These are phyloP conservation scores for Leptomonas pyrrhocoris DNA, from an alignment of 208 protist genomes.

Conservation along the genomic window DNA sequence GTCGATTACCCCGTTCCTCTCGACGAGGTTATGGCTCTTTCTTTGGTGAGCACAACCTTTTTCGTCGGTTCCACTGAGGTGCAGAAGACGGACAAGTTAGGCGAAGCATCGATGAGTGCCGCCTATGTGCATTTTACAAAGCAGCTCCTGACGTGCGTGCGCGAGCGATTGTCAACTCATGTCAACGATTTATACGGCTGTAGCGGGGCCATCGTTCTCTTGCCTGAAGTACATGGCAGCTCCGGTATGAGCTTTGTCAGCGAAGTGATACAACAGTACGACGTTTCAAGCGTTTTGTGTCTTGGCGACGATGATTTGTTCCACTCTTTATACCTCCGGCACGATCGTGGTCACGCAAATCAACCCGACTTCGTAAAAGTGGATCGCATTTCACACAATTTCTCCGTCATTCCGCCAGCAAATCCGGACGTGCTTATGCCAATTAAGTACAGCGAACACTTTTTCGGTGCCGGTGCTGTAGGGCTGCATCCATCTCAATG, in stretches of 20 bases:
- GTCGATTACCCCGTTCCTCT: slow-evolving; percentile 75
- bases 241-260: slow-evolving; percentile 67
- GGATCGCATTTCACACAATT: slow-evolving; percentile 70
- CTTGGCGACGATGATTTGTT: slow-evolving; percentile 83
- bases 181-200: slow-evolving; percentile 51
- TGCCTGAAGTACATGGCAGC: slow-evolving; percentile 71
- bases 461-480: slow-evolving; percentile 68
- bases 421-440: slow-evolving; percentile 45
- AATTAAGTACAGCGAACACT: slow-evolving; percentile 60
- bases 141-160: slow-evolving; percentile 41
- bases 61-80: slow-evolving; percentile 79
- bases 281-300: slow-evolving; percentile 70
- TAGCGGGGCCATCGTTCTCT: slow-evolving; percentile 76
- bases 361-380: slow-evolving; percentile 38
- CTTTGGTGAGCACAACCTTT: slow-evolving; percentile 60
- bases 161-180: slow-evolving; percentile 52
- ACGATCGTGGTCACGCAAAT: slow-evolving; percentile 28
- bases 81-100: slow-evolving; percentile 39
- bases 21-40: slow-evolving; percentile 63
- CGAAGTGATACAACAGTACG: slow-evolving; percentile 64
- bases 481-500: slow-evolving; percentile 67
- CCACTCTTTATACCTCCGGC: slow-evolving; percentile 49
- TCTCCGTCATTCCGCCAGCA: slow-evolving; percentile 32
- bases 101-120: slow-evolving; percentile 50
- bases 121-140: slow-evolving; percentile 71